Evolutionary conservation across 2,329 filamentous ascomycete species (phyloP).

Genomic region (Phaeosphaeria sp.): DNA sequence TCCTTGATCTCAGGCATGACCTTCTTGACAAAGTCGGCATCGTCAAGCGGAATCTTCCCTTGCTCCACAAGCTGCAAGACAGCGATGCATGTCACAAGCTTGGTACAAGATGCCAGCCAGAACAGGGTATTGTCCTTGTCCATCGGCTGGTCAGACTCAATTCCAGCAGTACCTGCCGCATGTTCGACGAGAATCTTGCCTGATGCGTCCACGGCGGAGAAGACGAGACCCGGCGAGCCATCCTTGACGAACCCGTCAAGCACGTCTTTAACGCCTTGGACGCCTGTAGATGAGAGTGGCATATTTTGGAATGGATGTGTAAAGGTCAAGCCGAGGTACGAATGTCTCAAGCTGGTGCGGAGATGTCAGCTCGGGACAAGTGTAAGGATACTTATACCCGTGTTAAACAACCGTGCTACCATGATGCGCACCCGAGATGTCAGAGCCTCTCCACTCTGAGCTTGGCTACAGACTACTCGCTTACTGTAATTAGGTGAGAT

Average conservation of each 20-base stretch:
- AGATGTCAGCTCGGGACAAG: not conserved
- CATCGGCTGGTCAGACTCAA: constrained; percentile 58
- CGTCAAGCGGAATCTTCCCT: constrained; percentile 45
- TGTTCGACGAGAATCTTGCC: constrained; percentile 51
- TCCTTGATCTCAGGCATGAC: constrained; percentile 46
- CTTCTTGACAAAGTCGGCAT: constrained; percentile 40
- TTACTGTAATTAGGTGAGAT: not conserved
- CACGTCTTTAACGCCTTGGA: constrained; percentile 45
- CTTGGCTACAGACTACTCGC: not conserved
- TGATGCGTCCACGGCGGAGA: constrained; percentile 54
- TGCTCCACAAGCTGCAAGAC: constrained; percentile 47
- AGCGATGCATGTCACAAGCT: constrained; percentile 43
- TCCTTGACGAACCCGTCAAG: constrained; percentile 40
- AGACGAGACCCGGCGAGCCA: constrained; percentile 53
- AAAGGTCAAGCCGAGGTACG: not conserved
- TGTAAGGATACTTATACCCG: not conserved
- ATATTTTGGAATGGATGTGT: constrained; percentile 19
- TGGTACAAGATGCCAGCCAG: constrained; percentile 62
- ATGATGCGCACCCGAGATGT: not conserved
- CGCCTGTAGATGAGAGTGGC: constrained; percentile 38
- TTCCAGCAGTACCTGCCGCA: constrained; percentile 50
- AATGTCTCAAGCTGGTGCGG: not conserved
- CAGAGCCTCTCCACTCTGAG: not conserved
- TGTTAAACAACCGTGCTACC: not conserved
- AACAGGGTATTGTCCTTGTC: constrained; percentile 64